Conservation (phyloP, 2,329 filamentous ascomycete genomes). For the Aspergillus sp. region DNA sequence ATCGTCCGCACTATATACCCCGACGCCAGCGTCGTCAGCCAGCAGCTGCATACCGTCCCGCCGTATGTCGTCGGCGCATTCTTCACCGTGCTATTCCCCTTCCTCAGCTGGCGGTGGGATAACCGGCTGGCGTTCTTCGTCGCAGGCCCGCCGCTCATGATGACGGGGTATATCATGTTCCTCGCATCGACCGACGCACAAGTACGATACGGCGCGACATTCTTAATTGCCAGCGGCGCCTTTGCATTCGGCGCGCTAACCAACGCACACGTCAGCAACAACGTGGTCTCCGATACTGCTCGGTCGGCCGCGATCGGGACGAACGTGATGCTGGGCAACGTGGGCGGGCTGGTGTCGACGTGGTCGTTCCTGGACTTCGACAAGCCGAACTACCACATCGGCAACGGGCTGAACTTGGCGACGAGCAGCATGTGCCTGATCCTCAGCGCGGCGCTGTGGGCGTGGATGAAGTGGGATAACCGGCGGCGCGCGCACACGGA, state of each 20-base stretch:
- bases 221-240: slow-evolving; percentile 64
- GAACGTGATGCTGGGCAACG: slow-evolving; percentile 70
- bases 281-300: slow-evolving; percentile 70
- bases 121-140: slow-evolving; percentile 62
- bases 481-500: slow-evolving; percentile 55
- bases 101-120: slow-evolving; percentile 62
- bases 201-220: slow-evolving; percentile 68
- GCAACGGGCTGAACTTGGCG: slow-evolving; percentile 69
- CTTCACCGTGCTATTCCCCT: slow-evolving; percentile 63
- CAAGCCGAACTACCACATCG: slow-evolving; percentile 66
- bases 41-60: slow-evolving; percentile 70
- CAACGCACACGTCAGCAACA: slow-evolving; percentile 68
- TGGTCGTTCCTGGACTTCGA: slow-evolving; percentile 67
- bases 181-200: slow-evolving; percentile 53
- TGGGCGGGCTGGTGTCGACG: slow-evolving; percentile 67
- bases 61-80: slow-evolving; percentile 68
- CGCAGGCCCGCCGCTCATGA: slow-evolving; percentile 60
- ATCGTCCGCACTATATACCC: slow-evolving; percentile 71
- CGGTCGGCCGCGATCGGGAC: slow-evolving; percentile 65
- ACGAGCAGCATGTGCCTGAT: slow-evolving; percentile 53
- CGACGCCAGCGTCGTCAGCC: slow-evolving; percentile 54
- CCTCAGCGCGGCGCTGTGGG: slow-evolving; percentile 47
- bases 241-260: slow-evolving; percentile 65
- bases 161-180: slow-evolving; percentile 71
- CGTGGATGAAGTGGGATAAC: slow-evolving; percentile 67